Evolutionary conservation across 805 yeast genomes (phyloP), one percentile per base, ranked within the genome.

Genomic region (Sugiyamaella chiloensis): DNA sequence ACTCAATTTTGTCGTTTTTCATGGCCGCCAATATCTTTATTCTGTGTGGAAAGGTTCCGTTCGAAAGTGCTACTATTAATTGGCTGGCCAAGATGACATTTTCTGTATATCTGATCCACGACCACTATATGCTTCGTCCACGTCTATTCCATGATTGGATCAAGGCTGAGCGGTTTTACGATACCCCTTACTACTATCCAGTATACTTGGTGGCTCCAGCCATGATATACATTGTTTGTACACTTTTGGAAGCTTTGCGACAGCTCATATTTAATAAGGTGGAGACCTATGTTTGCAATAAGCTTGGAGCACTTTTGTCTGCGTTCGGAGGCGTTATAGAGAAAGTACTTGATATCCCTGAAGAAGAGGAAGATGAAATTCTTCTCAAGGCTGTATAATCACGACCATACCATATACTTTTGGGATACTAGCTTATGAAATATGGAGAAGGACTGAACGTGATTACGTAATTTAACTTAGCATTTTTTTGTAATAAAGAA

Each of bases 201-300:
- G 20, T 16, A 20, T 16, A 19, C n/a, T 21, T 21, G 30, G 20
- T 40, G 7, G 30, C 42, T 2, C 45, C 45, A 6, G 45, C 37
- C 12, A 11, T 29, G 3, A 24, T 29, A 6, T 42, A 42, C 45
- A 20, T 42, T 20, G 21, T 29, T 20, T 24, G 37, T 16, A 32
- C 37, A 6, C 12, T 9, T 3, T 4, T 27, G 2, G 45, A 42
- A 11, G 32, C 26, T 9, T 6, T 24, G 24, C 36, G 45, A 11
- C 45, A 42, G 35, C 9, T 12, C 9, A 19, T 29, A 12, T 29
- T 42, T 42, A 17, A 24, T 3, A 12, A 12, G 7, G 42, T 40
- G 31, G 42, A 40, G 31, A 40, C 34, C 8, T 17, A 61, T 67
- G 70, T 46, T 60, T 36, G 40, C 24, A 36, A 6, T 17, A 19